Base-by-base conservation (phyloP, 768 basidiomycete genomes). In the Serendipita sp. region DNA sequence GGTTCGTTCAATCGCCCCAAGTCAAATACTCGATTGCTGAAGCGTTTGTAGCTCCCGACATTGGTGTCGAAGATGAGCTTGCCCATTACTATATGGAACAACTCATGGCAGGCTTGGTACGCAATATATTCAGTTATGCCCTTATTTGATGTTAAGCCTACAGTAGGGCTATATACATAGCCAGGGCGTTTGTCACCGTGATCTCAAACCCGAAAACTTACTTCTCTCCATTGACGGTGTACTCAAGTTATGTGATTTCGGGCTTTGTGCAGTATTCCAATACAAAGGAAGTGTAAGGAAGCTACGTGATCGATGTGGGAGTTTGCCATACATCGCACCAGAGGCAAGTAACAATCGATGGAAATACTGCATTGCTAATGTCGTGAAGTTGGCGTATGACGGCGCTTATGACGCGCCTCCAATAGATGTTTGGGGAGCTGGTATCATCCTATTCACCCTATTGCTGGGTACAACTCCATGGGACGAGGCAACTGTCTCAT, bases 141-240 rank as follows among this genome's bases (percentile, higher is more conserved):
- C 23, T 64, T 65, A 32, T 28, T 41, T 44, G 58, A 60, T 62
- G 38, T 66, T 44, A 23, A 7, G 13, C 7, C 11, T 10, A 15
- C 13, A 32, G 2, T 64, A 95, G 92, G 77, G 79, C 35, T 95
- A 89, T 73, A 86, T 97, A 35, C 94, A 97, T 70, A 73, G 71
- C 5, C 84, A 91, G 75, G 96, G 96, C 2, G 88, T 99, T 18
- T 94, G 91, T 70, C 96, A 99, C 72, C 84, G 96, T 44, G 96
- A 99, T 70, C 80, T 99, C 64, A 99, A 99, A 71, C 96, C 96
- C 0, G 96, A 99, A 73, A 99, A 99, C 69, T 73, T 97, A 16
- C 81, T 99, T 2, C 81, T 99, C 0, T 87, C 92, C 66, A 83
- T 81, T 0, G 83, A 85, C 1, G 94, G 94, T 60, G 78, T 83